Conservation (phyloP, 148 eudicot genomes). For the Fagopyrum homotropicum region DNA sequence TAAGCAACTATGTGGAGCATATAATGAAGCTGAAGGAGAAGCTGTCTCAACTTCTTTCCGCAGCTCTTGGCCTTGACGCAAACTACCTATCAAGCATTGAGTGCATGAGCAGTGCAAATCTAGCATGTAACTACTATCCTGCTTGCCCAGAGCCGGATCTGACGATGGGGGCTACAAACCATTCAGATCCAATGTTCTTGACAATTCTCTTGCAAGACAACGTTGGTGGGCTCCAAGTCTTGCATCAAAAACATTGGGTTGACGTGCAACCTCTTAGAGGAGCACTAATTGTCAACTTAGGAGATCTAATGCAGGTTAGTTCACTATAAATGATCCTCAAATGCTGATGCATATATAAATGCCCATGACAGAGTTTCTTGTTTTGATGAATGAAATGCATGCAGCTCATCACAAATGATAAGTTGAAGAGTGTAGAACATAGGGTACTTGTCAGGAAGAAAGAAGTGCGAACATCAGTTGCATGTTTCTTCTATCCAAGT, state of each 20-base stretch:
- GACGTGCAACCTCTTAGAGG: slow-evolving; percentile 37
- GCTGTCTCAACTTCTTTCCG: slow-evolving; percentile 30
- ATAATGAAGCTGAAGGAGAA: slow-evolving; percentile 34
- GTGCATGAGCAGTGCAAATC: slow-evolving; percentile 35
- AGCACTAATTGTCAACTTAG: slow-evolving; percentile 34
- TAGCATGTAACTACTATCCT: slow-evolving; percentile 44
- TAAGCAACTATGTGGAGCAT: slow-evolving; percentile 29
- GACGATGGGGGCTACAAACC: slow-evolving; percentile 40
- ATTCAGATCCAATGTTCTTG: slow-evolving; percentile 45
- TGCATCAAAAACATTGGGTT: slow-evolving; percentile 40
- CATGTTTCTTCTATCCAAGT: slow-evolving; percentile 71
- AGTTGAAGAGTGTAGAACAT: slow-evolving; percentile 81
- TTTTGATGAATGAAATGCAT: not conserved
- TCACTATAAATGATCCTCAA: too few relatives aligned
- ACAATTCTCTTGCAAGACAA: slow-evolving; percentile 46
- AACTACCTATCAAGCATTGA: slow-evolving; percentile 35
- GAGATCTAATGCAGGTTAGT: slow-evolving; percentile 49
- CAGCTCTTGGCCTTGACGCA: slow-evolving; percentile 33
- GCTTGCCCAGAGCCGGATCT: slow-evolving; percentile 47
- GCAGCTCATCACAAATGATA: slow-evolving; percentile 73
- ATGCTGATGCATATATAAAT: too few relatives aligned
- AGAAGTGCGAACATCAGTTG: slow-evolving; percentile 70
- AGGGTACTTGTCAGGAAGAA: slow-evolving; percentile 45
- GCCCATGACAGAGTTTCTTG: too few relatives aligned
- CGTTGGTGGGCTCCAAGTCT: slow-evolving; percentile 44